These are phyloP conservation scores for Salvia sclarea DNA, from an alignment of 305 asterid species.

Conservation along the genomic window DNA sequence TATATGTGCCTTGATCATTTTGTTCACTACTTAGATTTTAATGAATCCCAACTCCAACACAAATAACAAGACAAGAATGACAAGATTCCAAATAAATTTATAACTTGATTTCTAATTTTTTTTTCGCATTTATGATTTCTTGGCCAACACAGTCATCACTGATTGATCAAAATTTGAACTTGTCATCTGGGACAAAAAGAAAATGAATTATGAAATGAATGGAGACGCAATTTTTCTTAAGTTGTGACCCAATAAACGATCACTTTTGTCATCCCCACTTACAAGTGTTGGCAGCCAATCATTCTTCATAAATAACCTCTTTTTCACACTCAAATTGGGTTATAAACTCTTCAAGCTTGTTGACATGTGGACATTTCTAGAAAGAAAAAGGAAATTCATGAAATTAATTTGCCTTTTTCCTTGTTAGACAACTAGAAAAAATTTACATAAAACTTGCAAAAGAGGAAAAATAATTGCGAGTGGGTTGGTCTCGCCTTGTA, in stretches of 20 bases:
- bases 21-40: slow-evolving; percentile 17
- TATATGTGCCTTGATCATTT: slow-evolving; percentile 27
- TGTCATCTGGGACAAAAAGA: slow-evolving; percentile 20
- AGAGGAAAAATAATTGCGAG: slow-evolving; percentile 11
- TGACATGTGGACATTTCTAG: background rate
- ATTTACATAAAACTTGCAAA: background rate
- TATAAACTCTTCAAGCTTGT: background rate
- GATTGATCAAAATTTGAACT: slow-evolving; percentile 11
- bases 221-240: slow-evolving; percentile 17
- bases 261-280: slow-evolving; percentile 33
- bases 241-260: slow-evolving; percentile 23
- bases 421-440: background rate
- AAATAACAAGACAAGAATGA: slow-evolving; percentile 18
- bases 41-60: slow-evolving; percentile 11
- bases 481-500: slow-evolving; percentile 13
- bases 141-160: slow-evolving; percentile 1
- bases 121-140: background rate
- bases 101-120: background rate
- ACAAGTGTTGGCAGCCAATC: slow-evolving; percentile 31
- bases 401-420: background rate
- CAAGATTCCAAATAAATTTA: background rate
- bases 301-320: slow-evolving; percentile 4
- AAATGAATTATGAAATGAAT: slow-evolving; percentile 21
- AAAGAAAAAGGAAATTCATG: background rate
- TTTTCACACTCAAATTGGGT: slow-evolving; percentile 24